phyloP scores from a whole-genome alignment of 2,329 filamentous ascomycete species.

The Colletotrichum sp. region DNA sequence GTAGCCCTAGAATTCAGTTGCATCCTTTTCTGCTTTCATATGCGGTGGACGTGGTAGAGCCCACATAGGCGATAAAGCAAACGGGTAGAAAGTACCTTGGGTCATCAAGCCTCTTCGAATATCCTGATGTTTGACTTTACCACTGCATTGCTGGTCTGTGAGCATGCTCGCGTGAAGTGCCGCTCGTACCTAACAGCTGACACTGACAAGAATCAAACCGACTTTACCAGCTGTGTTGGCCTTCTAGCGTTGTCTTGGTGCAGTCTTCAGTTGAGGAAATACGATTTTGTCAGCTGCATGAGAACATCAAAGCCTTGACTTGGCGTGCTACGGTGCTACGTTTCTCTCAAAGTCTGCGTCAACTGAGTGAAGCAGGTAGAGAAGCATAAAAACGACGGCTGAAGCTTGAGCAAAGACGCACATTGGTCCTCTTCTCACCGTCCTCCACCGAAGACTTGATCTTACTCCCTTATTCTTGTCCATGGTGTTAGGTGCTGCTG shows the following conservation, averaged over 20 bases:
- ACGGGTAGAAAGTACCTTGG: fast-evolving
- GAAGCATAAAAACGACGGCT: fast-evolving
- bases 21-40: fast-evolving
- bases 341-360: background rate
- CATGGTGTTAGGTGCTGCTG: background rate
- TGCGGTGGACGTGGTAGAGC: background rate
- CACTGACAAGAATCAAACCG: fast-evolving
- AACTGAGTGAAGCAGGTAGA: background rate
- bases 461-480: fast-evolving
- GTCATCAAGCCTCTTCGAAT: fast-evolving
- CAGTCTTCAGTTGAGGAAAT: fast-evolving
- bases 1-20: fast-evolving
- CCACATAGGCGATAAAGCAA: too few species aligned
- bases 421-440: background rate
- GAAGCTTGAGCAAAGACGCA: background rate
- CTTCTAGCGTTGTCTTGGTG: background rate
- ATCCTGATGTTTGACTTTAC: fast-evolving
- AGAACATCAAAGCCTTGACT: background rate
- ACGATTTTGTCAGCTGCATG: fast-evolving
- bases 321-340: background rate
- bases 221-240: background rate
- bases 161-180: fast-evolving
- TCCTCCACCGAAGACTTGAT: fast-evolving
- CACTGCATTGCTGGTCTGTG: background rate
- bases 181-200: background rate